These are phyloP conservation scores for Mycocentrospora acerina DNA, from an alignment of 2,329 filamentous ascomycete species.

Conservation along the genomic window DNA sequence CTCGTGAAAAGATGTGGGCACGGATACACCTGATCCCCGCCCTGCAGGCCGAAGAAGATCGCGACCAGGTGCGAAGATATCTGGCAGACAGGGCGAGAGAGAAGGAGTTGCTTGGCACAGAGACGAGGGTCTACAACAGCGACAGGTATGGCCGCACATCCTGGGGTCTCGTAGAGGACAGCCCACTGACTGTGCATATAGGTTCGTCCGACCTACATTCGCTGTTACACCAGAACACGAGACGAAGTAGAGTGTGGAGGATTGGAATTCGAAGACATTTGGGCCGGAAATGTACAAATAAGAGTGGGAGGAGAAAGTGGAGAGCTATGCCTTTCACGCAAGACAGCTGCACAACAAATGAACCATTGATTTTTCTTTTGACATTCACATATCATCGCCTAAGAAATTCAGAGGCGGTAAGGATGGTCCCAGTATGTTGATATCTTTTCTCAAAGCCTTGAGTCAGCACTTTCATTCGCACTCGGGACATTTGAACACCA, in stretches of 20 bases:
- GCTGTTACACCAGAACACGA: conserved; percentile 67
- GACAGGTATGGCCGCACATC: conserved; percentile 66
- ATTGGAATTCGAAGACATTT: not conserved
- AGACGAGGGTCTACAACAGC: conserved; percentile 82
- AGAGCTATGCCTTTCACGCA: conserved; percentile 3
- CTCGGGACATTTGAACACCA: too few species aligned
- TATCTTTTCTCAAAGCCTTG: too few species aligned
- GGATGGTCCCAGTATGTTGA: too few species aligned
- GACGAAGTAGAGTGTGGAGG: conserved; percentile 53
- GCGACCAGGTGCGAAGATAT: conserved; percentile 86
- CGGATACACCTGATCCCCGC: conserved; percentile 92
- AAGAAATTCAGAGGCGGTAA: too few species aligned
- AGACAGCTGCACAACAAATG: conserved; percentile 9
- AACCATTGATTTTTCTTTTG: conserved; percentile 11
- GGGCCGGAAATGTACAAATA: conserved; percentile 18
- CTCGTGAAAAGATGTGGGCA: conserved; percentile 97
- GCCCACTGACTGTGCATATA: conserved; percentile 15
- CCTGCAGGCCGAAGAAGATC: conserved; percentile 94
- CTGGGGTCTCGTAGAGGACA: too few species aligned
- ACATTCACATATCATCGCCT: not conserved
- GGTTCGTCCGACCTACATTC: conserved; percentile 72
- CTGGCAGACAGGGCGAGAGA: conserved; percentile 86
- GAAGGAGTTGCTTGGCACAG: conserved; percentile 83
- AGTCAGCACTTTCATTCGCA: too few species aligned
- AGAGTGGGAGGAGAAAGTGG: not conserved